Evolutionary conservation across 1,284 basidiomycete genomes (phyloP).

Genomic region (Marasmius tenuissimus): DNA sequence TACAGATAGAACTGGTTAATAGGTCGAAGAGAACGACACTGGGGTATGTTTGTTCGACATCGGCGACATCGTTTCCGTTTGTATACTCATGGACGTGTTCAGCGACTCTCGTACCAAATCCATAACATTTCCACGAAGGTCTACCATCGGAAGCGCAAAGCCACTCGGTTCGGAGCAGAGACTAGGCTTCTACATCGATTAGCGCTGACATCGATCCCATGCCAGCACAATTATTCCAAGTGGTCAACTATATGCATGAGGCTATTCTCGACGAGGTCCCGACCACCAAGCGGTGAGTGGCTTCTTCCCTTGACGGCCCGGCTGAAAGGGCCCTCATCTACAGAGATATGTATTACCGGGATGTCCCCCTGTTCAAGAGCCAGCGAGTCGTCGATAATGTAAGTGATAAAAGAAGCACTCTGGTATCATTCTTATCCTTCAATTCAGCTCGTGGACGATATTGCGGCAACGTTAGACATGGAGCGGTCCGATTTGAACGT

Average conservation of each 20-base stretch:
- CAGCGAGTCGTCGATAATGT: conserved; percentile 80
- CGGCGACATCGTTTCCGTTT: not conserved
- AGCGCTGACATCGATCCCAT: not conserved
- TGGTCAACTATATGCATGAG: conserved; percentile 20
- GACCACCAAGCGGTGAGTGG: conserved; percentile 14
- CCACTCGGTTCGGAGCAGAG: conserved; percentile 7
- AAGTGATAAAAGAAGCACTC: conserved; percentile 14
- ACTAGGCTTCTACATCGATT: not conserved
- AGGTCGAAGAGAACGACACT: conserved; percentile 7
- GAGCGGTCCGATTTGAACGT: conserved; percentile 78
- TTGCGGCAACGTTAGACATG: conserved; percentile 79
- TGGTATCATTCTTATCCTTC: conserved; percentile 5
- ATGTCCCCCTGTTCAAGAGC: conserved; percentile 72
- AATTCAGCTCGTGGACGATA: conserved; percentile 81
- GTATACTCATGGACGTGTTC: not conserved
- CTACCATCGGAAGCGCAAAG: conserved; percentile 9
- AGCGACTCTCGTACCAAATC: conserved; percentile 6
- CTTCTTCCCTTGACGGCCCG: not conserved
- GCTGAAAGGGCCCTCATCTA: not conserved
- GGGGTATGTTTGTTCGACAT: not conserved
- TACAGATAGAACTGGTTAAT: conserved; percentile 10
- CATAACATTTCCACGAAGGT: conserved; percentile 12
- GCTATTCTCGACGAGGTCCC: conserved; percentile 6
- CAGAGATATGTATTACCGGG: conserved; percentile 88
- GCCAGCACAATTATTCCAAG: conserved; percentile 15